Percentiles rank a stretch among this genome's conserved stretches.
phyloP scores from a whole-genome alignment of 495 filamentous ascomycete genomes.

The Penicillium roqueforti region DNA sequence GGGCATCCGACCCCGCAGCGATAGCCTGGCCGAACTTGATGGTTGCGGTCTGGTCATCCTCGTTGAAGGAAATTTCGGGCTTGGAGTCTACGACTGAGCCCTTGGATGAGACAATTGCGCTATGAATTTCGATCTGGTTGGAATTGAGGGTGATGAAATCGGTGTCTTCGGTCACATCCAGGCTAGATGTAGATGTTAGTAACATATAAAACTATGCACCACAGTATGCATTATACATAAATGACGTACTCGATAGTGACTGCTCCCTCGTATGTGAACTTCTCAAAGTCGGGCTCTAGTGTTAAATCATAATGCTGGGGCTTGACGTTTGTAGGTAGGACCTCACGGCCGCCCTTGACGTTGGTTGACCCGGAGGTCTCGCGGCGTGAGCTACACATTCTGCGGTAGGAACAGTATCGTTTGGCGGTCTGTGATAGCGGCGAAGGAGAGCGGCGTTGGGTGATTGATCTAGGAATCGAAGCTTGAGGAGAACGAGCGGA shows the following conservation, averaged over 20 bases:
- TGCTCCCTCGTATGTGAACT: constrained; percentile 58
- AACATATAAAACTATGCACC: background rate
- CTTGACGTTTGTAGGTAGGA: constrained; percentile 65
- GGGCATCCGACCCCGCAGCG: constrained; percentile 54
- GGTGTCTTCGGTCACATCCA: constrained; percentile 82
- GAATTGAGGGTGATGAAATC: constrained; percentile 85
- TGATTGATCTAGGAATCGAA: constrained; percentile 16
- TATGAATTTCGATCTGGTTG: constrained; percentile 79
- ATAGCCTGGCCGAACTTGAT: constrained; percentile 57
- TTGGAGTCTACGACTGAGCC: constrained; percentile 48
- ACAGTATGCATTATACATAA: background rate
- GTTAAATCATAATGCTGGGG: constrained; percentile 62
- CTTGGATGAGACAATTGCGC: constrained; percentile 55
- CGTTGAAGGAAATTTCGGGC: constrained; percentile 51
- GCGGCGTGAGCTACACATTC: constrained; percentile 46
- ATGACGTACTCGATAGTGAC: constrained; percentile 58
- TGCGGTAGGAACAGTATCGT: constrained; percentile 49
- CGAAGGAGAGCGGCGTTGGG: constrained; percentile 19
- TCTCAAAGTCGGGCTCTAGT: constrained; percentile 63
- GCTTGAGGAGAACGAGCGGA: constrained; percentile 26
- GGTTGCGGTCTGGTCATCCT: constrained; percentile 56
- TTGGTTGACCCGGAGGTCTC: constrained; percentile 47
- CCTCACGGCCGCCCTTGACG: constrained; percentile 56
- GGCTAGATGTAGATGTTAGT: constrained; percentile 30
- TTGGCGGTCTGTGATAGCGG: constrained; percentile 38